Evolutionary conservation across 2,329 filamentous ascomycete species (phyloP), one percentile per base, ranked within the genome.

Genomic region (Rhinocladiella similis): DNA sequence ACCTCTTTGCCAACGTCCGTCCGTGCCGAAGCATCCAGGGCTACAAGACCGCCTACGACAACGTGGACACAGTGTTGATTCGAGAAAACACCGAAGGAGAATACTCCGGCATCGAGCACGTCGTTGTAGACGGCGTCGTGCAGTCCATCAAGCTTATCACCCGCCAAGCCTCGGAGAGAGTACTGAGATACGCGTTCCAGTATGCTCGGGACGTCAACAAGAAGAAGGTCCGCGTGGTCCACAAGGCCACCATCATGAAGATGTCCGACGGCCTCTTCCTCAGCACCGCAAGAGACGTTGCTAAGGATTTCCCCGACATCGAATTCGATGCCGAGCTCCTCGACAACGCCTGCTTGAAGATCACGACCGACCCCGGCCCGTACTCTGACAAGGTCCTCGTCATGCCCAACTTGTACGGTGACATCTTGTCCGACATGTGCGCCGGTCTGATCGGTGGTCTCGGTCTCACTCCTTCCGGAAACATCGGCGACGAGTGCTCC

Each of bases 181-280:
- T 99, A 53, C 86, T 97, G 66, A 88, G 92, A 73, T 99, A 91
- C 76, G 94, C 95, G 69, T 99, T 99, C 87, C 93, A 99, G 81
- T 91, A 99, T 75, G 94, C 94, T 67, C 84, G 94, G 77, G 85
- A 90, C 68, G 89, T 97, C 71, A 91, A 92, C 78, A 90, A 90
- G 82, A 92, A 86, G 74, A 99, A 99, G 80, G 97, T 95, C 71
- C 84, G 87, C 65, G 91, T 91, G 13, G 65, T 67, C 7, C 94
- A 99, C 89, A 99, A 99, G 86, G 94, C 94, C 75, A 97, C 94
- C 73, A 99, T 99, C 81, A 99, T 99, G 94, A 99, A 99, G 90
- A 67, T 67, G 65, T 93, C 89, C 73, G 94, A 99, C 76, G 94
- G 94, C 80, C 90, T 99, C 61, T 99, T 99, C 87, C 84, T 99